A percentile compares a stretch with the other conserved stretches of the same genome.
Conservation (phyloP, 139 green algal species). For the Chlorella sorokiniana region DNA sequence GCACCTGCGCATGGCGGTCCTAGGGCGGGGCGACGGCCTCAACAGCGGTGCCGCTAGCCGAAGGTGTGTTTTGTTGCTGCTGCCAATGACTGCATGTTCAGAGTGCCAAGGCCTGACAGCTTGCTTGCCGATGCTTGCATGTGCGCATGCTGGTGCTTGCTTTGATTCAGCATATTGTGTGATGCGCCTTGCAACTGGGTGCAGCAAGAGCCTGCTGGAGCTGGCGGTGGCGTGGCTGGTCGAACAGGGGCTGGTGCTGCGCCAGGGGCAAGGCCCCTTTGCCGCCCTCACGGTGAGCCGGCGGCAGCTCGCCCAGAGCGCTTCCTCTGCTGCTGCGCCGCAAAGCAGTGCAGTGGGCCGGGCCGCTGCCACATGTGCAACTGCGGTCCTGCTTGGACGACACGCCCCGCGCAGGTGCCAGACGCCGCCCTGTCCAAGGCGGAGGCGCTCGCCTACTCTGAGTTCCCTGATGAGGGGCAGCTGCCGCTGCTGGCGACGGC, state of each 20-base stretch:
- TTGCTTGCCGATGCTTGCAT: background rate
- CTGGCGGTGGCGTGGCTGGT: slow-evolving; percentile 22
- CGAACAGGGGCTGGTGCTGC: slow-evolving; percentile 30
- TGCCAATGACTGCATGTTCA: too few relatives aligned
- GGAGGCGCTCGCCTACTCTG: slow-evolving; percentile 28
- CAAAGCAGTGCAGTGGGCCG: too few relatives aligned
- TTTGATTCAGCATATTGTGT: background rate
- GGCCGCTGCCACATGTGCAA: background rate
- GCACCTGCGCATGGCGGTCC: slow-evolving; percentile 7
- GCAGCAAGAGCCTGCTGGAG: slow-evolving; percentile 39
- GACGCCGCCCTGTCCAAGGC: slow-evolving; percentile 8
- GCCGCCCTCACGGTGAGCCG: slow-evolving; percentile 27
- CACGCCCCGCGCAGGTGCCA: slow-evolving; percentile 29
- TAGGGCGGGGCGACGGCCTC: background rate
- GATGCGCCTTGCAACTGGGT: background rate
- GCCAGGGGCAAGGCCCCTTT: slow-evolving; percentile 28
- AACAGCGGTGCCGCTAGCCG: slow-evolving; percentile 4
- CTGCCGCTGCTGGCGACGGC: background rate
- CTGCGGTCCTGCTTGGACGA: too few relatives aligned
- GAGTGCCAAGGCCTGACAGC: background rate
- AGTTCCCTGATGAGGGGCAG: slow-evolving; percentile 34
- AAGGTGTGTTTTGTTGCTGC: background rate
- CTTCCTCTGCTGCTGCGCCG: background rate
- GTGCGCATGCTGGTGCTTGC: too few relatives aligned
- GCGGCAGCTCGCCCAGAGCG: background rate